phyloP scores from a whole-genome alignment of 2,329 filamentous ascomycete species.

The Penicillium sp. region DNA sequence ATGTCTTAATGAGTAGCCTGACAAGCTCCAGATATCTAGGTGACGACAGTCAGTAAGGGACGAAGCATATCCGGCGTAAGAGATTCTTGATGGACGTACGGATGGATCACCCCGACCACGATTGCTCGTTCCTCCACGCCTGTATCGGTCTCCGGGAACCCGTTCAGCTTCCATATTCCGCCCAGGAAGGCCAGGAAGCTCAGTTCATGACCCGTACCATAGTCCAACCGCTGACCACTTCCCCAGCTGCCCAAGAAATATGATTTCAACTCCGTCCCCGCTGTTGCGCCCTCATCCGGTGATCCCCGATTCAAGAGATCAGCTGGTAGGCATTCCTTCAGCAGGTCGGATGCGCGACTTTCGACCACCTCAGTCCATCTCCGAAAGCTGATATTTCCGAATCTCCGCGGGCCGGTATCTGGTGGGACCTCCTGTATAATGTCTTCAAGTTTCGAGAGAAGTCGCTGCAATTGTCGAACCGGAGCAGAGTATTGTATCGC shows the following conservation, averaged over 20 bases:
- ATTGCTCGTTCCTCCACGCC: slow-evolving; percentile 71
- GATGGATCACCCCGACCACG: slow-evolving; percentile 77
- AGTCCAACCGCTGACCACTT: slow-evolving; percentile 84
- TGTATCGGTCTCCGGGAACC: slow-evolving; percentile 59
- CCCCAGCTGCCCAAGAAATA: slow-evolving; percentile 88
- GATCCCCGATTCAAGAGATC: slow-evolving; percentile 42
- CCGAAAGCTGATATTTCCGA: slow-evolving; percentile 88
- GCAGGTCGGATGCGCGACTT: slow-evolving; percentile 54
- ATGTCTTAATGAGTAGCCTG: slow-evolving; percentile 79
- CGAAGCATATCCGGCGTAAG: slow-evolving; percentile 2
- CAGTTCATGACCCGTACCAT: slow-evolving; percentile 92
- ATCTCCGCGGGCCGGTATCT: slow-evolving; percentile 78
- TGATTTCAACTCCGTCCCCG: slow-evolving; percentile 65
- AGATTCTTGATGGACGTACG: slow-evolving; percentile 52
- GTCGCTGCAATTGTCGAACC: slow-evolving; percentile 61
- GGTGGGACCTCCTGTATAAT: slow-evolving; percentile 78
- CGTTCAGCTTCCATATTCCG: slow-evolving; percentile 84
- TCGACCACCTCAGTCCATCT: slow-evolving; percentile 74
- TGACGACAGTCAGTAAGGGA: slow-evolving; percentile 2
- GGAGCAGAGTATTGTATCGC: slow-evolving; percentile 52
- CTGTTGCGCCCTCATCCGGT: slow-evolving; percentile 40
- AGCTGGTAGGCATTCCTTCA: slow-evolving; percentile 56
- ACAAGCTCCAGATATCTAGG: slow-evolving; percentile 74
- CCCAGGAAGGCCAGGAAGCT: slow-evolving; percentile 91
- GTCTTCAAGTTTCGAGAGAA: slow-evolving; percentile 63